These are phyloP conservation scores for Isatis tinctoria DNA, from an alignment of 345 rosid genomes.

Conservation along the genomic window DNA sequence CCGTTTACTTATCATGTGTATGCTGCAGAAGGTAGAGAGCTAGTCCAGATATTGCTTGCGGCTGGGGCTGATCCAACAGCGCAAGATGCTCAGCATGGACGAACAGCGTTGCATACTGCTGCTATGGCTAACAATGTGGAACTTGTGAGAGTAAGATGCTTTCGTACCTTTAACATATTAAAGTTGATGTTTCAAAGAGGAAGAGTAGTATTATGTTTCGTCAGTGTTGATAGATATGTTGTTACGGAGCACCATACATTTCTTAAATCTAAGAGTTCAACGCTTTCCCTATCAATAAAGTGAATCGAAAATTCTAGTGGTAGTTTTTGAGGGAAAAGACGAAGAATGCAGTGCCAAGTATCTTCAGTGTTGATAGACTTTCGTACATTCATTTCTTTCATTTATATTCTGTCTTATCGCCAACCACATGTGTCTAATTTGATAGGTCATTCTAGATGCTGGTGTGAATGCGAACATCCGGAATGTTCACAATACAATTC, in stretches of 20 bases:
- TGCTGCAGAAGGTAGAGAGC: slow-evolving; percentile 84
- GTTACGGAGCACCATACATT: slow-evolving; percentile 1
- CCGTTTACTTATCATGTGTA: slow-evolving; percentile 19
- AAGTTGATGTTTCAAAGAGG: background rate
- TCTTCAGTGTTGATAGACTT: slow-evolving; percentile 7
- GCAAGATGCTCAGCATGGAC: slow-evolving; percentile 81
- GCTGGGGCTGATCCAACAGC: slow-evolving; percentile 94
- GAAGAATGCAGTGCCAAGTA: background rate
- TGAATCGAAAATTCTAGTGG: background rate
- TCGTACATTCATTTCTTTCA: background rate
- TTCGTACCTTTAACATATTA: background rate
- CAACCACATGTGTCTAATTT: slow-evolving; percentile 18
- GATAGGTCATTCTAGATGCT: slow-evolving; percentile 86
- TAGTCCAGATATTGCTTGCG: slow-evolving; percentile 75
- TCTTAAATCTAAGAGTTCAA: background rate
- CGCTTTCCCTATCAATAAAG: background rate
- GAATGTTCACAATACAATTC: slow-evolving; percentile 80
- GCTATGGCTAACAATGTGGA: slow-evolving; percentile 89
- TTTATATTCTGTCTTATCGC: background rate
- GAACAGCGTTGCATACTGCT: slow-evolving; percentile 92
- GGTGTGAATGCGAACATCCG: slow-evolving; percentile 92
- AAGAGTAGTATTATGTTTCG: background rate
- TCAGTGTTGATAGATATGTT: slow-evolving; percentile 5
- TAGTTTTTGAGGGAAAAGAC: slow-evolving; percentile 3
- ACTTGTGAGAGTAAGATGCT: slow-evolving; percentile 66